These are phyloP conservation scores for Entomortierella parvispora DNA, from an alignment of 192 early-diverging fungal genomes.

Conservation along the genomic window DNA sequence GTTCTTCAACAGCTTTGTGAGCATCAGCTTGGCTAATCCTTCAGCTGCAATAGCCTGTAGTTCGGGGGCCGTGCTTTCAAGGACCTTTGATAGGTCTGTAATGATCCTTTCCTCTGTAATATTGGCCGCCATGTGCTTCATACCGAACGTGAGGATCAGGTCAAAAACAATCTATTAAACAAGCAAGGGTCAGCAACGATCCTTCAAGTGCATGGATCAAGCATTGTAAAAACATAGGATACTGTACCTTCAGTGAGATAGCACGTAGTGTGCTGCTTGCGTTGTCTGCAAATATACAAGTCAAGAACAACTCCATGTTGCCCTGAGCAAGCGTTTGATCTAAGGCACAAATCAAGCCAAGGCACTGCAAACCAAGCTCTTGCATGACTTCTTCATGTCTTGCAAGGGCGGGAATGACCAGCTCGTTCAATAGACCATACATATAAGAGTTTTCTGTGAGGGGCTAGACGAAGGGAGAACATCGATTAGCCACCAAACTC, in stretches of 20 bases:
- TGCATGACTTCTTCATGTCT: constrained; percentile 72
- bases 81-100: constrained; percentile 57
- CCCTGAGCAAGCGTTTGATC: constrained; percentile 80
- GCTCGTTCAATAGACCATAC: constrained; percentile 77
- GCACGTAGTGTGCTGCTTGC: constrained; percentile 67
- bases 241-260: constrained; percentile 74
- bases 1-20: constrained; percentile 53
- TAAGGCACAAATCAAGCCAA: constrained; percentile 80
- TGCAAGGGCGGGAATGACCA: constrained; percentile 78
- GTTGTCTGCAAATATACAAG: constrained; percentile 65
- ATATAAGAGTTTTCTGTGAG: constrained; percentile 77
- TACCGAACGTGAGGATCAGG: constrained; percentile 67
- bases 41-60: constrained; percentile 80
- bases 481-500: too few species aligned
- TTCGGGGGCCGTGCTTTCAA: constrained; percentile 66
- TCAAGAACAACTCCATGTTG: constrained; percentile 78
- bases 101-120: constrained; percentile 57
- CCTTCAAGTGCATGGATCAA: not conserved
- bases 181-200: not conserved
- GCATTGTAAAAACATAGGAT: not conserved
- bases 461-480: constrained; percentile 30
- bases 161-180: constrained; percentile 68
- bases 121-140: constrained; percentile 48
- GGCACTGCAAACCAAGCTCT: constrained; percentile 84
- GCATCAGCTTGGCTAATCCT: constrained; percentile 80